These are phyloP conservation scores for Chaetothyriales sp. DNA, from an alignment of 2,329 filamentous ascomycete genomes.

Conservation along the genomic window DNA sequence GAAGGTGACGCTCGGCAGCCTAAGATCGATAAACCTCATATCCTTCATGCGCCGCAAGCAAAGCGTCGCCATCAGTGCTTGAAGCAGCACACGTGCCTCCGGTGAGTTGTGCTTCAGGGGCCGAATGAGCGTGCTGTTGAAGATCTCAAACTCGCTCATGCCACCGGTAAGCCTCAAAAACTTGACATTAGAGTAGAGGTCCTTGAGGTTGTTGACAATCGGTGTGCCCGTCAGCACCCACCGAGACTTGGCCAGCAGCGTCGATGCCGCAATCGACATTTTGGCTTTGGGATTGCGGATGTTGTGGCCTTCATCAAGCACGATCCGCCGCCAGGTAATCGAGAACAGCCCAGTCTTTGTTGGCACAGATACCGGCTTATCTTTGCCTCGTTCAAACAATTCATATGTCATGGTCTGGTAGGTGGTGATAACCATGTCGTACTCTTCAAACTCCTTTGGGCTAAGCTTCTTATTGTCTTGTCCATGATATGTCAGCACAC, in stretches of 20 bases:
- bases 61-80: slow-evolving; percentile 65
- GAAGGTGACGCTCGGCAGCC: slow-evolving; percentile 62
- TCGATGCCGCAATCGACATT: slow-evolving; percentile 53
- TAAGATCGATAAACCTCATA: slow-evolving; percentile 75
- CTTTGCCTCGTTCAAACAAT: slow-evolving; percentile 37
- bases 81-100: slow-evolving; percentile 51
- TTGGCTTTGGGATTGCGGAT: slow-evolving; percentile 69
- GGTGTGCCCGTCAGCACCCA: slow-evolving; percentile 75
- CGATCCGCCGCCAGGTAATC: slow-evolving; percentile 61
- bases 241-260: slow-evolving; percentile 54
- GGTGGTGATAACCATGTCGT: slow-evolving; percentile 69
- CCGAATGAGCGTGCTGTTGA: slow-evolving; percentile 57
- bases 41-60: slow-evolving; percentile 74
- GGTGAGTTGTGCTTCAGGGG: slow-evolving; percentile 48
- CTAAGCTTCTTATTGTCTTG: slow-evolving; percentile 42
- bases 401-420: slow-evolving; percentile 66
- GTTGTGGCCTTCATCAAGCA: slow-evolving; percentile 71
- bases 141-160: slow-evolving; percentile 57
- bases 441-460: slow-evolving; percentile 44
- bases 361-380: slow-evolving; percentile 28
- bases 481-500: slow-evolving; percentile 63
- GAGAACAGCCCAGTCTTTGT: slow-evolving; percentile 44
- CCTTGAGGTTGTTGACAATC: slow-evolving; percentile 69
- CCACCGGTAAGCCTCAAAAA: slow-evolving; percentile 67
- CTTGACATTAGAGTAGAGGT: slow-evolving; percentile 65